phyloP scores from a whole-genome alignment of 345 rosid species.

The Syzygium aqueum region DNA sequence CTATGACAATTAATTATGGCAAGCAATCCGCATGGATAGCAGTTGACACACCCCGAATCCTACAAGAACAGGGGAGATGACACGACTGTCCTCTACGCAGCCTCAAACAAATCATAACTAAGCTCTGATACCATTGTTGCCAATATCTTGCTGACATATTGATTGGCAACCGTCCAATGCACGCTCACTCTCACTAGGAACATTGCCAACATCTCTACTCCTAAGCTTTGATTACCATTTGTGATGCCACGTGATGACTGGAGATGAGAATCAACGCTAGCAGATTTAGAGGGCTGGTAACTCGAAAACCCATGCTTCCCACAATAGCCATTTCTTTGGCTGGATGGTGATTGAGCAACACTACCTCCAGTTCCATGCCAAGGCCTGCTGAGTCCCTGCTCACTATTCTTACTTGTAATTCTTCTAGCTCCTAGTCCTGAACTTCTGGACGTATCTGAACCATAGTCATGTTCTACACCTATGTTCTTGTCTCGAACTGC shows the following conservation, averaged over 20 bases:
- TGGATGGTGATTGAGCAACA: slow-evolving; percentile 38
- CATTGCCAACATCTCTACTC: slow-evolving; percentile 2
- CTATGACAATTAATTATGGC: no score
- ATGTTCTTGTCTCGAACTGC: slow-evolving; percentile 47
- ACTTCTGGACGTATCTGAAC: slow-evolving; percentile 48
- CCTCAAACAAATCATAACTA: no score
- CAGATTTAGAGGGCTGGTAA: slow-evolving; percentile 31
- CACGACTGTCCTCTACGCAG: no score
- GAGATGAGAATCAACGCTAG: slow-evolving; percentile 26
- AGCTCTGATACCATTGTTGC: neutral
- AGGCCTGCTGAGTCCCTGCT: slow-evolving; percentile 45
- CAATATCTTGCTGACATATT: neutral
- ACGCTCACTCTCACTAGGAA: neutral
- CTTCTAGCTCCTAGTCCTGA: slow-evolving; percentile 44
- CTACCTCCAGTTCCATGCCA: slow-evolving; percentile 46
- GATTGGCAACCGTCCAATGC: neutral
- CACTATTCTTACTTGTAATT: slow-evolving; percentile 36
- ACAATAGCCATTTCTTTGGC: slow-evolving; percentile 51
- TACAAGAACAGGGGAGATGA: no score
- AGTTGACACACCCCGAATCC: no score
- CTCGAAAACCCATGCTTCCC: slow-evolving; percentile 41
- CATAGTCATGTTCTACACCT: slow-evolving; percentile 46
- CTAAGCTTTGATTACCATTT: slow-evolving; percentile 5
- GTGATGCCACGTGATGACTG: slow-evolving; percentile 19
- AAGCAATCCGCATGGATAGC: no score